A percentile compares a stretch with the other conserved stretches of the same genome.
These are phyloP conservation scores for Ceriops zippeliana DNA, from an alignment of 345 rosid genomes.

Conservation along the genomic window DNA sequence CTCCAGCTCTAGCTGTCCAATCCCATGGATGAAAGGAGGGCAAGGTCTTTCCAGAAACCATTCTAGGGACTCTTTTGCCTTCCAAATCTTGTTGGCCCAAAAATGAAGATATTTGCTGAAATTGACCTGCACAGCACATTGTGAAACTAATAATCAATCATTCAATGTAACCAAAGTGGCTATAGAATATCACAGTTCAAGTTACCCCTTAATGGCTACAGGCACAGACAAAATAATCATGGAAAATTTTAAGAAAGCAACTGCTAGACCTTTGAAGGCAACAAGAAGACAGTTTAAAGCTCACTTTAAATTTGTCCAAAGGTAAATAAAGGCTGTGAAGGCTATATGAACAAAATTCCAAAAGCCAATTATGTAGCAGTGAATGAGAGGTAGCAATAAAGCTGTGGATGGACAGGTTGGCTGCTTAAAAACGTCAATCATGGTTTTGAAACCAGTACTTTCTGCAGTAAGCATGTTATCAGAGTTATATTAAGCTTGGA, in stretches of 20 bases:
- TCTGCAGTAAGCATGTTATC: neutral
- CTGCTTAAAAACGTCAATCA: neutral
- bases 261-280: too few relatives aligned
- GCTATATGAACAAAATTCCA: too few relatives aligned
- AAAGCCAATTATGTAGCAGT: neutral
- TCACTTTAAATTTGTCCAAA: too few relatives aligned
- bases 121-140: slow-evolving; percentile 66
- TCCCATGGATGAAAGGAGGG: slow-evolving; percentile 98
- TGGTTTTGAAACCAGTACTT: neutral
- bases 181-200: too few relatives aligned
- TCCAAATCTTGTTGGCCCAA: slow-evolving; percentile 98
- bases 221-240: too few relatives aligned
- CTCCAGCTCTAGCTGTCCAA: slow-evolving; percentile 97
- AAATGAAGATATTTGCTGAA: slow-evolving; percentile 97
- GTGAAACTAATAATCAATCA: neutral
- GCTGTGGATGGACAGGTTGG: slow-evolving; percentile 1
- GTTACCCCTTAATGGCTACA: too few relatives aligned
- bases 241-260: too few relatives aligned
- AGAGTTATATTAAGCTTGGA: neutral
- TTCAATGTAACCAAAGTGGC: neutral
- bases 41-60: slow-evolving; percentile 98
- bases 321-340: neutral
- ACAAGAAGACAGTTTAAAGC: too few relatives aligned
- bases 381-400: neutral
- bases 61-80: slow-evolving; percentile 95